Percentiles rank a stretch among this genome's conserved stretches.
phyloP scores from a whole-genome alignment of 805 yeast genomes.

The Kuraishia hungarica region DNA sequence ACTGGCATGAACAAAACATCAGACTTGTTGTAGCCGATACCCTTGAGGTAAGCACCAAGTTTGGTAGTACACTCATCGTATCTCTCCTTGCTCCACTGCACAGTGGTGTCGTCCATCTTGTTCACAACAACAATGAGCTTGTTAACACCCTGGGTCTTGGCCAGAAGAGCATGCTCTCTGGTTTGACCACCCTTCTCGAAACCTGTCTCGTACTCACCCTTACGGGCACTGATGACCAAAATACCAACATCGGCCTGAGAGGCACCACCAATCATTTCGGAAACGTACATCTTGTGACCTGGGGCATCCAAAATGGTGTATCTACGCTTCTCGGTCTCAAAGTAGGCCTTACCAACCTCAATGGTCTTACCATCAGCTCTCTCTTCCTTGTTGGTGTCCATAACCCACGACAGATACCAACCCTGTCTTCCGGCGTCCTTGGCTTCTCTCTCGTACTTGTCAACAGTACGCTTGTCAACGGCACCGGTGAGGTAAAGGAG shows the following conservation, averaged over 20 bases:
- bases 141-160: constrained; percentile 98
- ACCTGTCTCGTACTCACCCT: constrained; percentile 99
- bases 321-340: constrained; percentile 96
- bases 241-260: constrained; percentile 99
- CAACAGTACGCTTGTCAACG: constrained; percentile 97
- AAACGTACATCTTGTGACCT: constrained; percentile 98
- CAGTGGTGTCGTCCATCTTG: constrained; percentile 99
- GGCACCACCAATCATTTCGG: constrained; percentile 99
- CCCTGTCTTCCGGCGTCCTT: constrained; percentile 99
- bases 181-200: constrained; percentile 99
- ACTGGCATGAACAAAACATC: constrained; percentile 94
- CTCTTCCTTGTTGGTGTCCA: constrained; percentile 99
- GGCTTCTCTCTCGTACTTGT: constrained; percentile 96
- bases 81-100: constrained; percentile 90
- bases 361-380: constrained; percentile 98
- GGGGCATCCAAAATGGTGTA: constrained; percentile 98
- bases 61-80: constrained; percentile 91
- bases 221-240: constrained; percentile 94
- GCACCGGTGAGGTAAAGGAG: constrained; percentile 88
- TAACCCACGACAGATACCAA: constrained; percentile 98
- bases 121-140: constrained; percentile 88
- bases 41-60: constrained; percentile 68
- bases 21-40: constrained; percentile 83
- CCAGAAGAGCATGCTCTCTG: constrained; percentile 93
- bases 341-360: constrained; percentile 96